These are phyloP conservation scores for Schizophyllum commune DNA, from an alignment of 1,284 basidiomycete genomes.

Conservation along the genomic window DNA sequence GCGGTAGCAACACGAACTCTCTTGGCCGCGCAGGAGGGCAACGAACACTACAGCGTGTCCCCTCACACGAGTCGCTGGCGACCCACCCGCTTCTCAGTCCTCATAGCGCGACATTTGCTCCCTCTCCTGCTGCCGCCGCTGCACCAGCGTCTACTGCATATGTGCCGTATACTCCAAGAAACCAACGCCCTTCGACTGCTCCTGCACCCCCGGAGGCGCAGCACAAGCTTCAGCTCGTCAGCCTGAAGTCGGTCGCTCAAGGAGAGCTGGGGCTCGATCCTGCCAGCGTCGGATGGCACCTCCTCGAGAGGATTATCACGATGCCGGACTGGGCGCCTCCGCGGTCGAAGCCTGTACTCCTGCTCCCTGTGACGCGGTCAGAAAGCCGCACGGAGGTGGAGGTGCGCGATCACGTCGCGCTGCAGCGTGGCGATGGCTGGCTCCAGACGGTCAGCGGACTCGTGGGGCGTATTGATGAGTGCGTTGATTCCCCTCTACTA, in stretches of 20 bases:
- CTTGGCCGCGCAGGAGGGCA: not conserved
- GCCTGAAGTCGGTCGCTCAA: constrained; percentile 76
- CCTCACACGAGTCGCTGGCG: constrained; percentile 9
- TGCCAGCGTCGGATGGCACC: constrained; percentile 73
- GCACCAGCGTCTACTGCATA: constrained; percentile 18
- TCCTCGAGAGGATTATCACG: constrained; percentile 70
- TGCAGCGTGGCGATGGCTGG: constrained; percentile 46
- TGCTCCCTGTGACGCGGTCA: constrained; percentile 63
- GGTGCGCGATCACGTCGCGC: constrained; percentile 70
- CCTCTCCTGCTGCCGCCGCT: constrained; percentile 7
- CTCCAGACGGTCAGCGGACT: constrained; percentile 78
- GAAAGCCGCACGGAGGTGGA: constrained; percentile 21
- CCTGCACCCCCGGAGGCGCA: not conserved
- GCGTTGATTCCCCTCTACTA: constrained; percentile 17
- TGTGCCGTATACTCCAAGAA: constrained; percentile 36
- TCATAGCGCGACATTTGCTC: constrained; percentile 5
- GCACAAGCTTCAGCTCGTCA: constrained; percentile 57
- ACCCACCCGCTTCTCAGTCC: constrained; percentile 13
- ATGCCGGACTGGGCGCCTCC: constrained; percentile 47
- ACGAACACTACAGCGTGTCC: not conserved
- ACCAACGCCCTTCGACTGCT: constrained; percentile 24
- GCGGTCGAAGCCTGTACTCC: constrained; percentile 68
- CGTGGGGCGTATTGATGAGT: constrained; percentile 60
- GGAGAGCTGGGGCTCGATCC: constrained; percentile 57
- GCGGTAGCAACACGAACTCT: not conserved